phyloP scores from a whole-genome alignment of 257 asterid genomes.

The Nicotiana tomentosiformis region DNA sequence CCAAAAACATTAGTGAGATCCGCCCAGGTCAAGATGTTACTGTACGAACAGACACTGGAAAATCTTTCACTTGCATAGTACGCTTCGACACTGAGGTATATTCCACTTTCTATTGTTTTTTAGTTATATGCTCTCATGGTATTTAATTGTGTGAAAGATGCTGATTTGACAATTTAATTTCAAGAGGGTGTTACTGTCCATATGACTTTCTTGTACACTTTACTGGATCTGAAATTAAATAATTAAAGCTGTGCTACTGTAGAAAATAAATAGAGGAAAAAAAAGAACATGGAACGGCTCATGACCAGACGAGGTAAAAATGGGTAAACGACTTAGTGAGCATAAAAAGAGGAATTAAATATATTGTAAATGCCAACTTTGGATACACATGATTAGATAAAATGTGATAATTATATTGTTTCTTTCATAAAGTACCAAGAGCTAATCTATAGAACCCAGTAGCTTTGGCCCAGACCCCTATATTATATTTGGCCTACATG shows the following conservation, averaged over 20 bases:
- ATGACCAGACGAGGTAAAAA: not conserved
- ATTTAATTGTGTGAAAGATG: not conserved
- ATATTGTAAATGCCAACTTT: not conserved
- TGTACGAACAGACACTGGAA: conserved; percentile 48
- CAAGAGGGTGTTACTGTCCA: not conserved
- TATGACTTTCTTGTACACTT: not conserved
- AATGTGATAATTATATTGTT: not conserved
- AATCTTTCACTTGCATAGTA: conserved; percentile 62
- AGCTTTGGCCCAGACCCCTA: too few species aligned
- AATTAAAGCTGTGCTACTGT: not conserved
- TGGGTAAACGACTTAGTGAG: not conserved
- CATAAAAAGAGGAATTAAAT: not conserved
- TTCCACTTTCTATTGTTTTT: not conserved
- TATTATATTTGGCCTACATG: too few species aligned
- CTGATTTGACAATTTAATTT: not conserved
- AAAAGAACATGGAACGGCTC: not conserved
- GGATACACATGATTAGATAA: not conserved
- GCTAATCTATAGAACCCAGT: too few species aligned
- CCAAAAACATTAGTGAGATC: conserved; percentile 45
- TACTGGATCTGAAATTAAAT: not conserved
- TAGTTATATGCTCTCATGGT: not conserved
- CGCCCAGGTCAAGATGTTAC: conserved; percentile 68
- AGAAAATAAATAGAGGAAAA: not conserved
- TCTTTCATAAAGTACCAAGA: not conserved
- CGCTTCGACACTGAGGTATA: conserved; percentile 76